A percentile compares a stretch with the other conserved stretches of the same genome.
Evolutionary conservation across 495 filamentous ascomycete species (phyloP).

Genomic region (Aspergillus kassunensis): DNA sequence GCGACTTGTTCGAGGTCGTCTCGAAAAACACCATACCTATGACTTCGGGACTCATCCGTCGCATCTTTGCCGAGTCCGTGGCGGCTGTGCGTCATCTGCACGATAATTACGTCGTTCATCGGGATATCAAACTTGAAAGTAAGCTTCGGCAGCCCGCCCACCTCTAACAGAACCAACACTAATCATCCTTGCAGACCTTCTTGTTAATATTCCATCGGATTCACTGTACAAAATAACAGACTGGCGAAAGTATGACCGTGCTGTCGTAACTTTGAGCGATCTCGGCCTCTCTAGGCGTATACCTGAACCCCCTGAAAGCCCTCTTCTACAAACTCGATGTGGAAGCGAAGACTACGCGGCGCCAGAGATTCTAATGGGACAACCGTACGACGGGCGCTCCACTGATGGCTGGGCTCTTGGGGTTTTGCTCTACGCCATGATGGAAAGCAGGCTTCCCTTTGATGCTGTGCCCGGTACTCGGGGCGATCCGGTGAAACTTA

Average conservation of each 20-base stretch:
- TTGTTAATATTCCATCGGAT: conserved; percentile 71
- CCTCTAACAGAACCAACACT: neutral
- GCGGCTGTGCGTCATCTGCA: conserved; percentile 84
- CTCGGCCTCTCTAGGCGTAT: conserved; percentile 86
- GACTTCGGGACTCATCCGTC: conserved; percentile 64
- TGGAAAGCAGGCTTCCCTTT: conserved; percentile 89
- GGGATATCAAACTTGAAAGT: conserved; percentile 99
- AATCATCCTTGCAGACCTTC: conserved; percentile 61
- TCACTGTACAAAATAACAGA: conserved; percentile 49
- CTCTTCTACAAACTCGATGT: conserved; percentile 80
- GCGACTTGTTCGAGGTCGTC: conserved; percentile 91
- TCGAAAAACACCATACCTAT: conserved; percentile 60
- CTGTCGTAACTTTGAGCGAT: conserved; percentile 85
- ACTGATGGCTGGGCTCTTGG: conserved; percentile 96
- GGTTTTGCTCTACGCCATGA: conserved; percentile 86
- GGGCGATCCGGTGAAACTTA: conserved; percentile 64
- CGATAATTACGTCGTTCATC: conserved; percentile 79
- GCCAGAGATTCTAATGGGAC: conserved; percentile 91
- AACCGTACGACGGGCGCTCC: conserved; percentile 87
- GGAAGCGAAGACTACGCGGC: conserved; percentile 97
- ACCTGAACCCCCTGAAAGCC: conserved; percentile 62
- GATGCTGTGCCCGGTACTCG: conserved; percentile 74
- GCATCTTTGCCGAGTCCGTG: conserved; percentile 88
- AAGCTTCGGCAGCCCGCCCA: no score
- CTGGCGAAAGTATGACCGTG: conserved; percentile 69